Base-by-base conservation (phyloP, 1,284 basidiomycete genomes). In the Apiotrichum veenhuisii region DNA sequence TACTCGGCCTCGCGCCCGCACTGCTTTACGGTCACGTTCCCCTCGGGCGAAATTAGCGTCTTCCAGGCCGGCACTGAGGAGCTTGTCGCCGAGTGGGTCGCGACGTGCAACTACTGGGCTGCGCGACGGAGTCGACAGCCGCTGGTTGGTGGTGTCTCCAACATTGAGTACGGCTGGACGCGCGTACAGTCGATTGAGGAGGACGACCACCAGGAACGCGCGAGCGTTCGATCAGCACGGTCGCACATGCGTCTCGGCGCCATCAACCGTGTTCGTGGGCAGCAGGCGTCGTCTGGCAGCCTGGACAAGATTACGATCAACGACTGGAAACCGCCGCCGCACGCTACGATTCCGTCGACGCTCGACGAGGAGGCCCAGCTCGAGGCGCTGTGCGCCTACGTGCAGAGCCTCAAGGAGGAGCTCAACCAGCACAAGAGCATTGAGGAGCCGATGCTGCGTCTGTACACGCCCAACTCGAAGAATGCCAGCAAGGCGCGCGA, bases 111-210 rank as follows among this genome's bases (percentile, higher is more conserved):
- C 78, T 98, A 98, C 74, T 98, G 94, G 93, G 91, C 95, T 0
- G 95, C 95, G 0, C 82, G 94, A 34, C 87, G 85, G 62, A 92
- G 89, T 74, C 92, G 94, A 66, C 92, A 96, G 69, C 95, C 95
- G 0, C 82, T 98, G 3, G 83, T 88, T 2, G 95, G 94, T 3
- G 95, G 94, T 30, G 92, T 98, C 2, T 93, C 91, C 47, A 98
- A 98, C 77, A 95, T 98, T 88, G 96, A 98, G 74, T 98, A 98
- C 70, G 95, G 95, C 12, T 98, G 95, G 95, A 94, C 87, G 71
- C 84, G 89, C 8, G 55, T 47, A 7, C 48, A 55, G 14, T 22
- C 37, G 2, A n/a, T 37, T 3, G 49, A 50, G 15, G 56, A 54
- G 14, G 57, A 58, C 17, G 36, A 45, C 26, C 48, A 49, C 36